Conservation (phyloP, 2,329 filamentous ascomycete species). For the Cytospora piceae region DNA sequence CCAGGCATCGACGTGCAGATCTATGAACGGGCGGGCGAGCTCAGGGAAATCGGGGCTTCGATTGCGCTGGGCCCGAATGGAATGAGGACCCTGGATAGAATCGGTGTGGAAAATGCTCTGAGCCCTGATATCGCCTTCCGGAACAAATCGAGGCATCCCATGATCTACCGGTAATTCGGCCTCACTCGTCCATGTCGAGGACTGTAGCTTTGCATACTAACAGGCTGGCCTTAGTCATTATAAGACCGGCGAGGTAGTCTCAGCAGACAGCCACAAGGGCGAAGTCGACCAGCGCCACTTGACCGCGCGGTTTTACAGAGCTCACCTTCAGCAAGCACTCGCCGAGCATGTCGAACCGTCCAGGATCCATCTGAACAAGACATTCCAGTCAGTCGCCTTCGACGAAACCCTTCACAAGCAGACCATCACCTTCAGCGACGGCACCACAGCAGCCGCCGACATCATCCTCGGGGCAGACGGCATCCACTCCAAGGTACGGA, state of each 20-base stretch:
- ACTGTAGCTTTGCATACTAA: background rate
- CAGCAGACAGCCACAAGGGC: slow-evolving; percentile 46
- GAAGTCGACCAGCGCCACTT: slow-evolving; percentile 43
- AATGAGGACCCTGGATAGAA: slow-evolving; percentile 53
- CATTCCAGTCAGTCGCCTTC: slow-evolving; percentile 42
- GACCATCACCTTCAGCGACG: slow-evolving; percentile 52
- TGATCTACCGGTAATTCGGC: slow-evolving; percentile 47
- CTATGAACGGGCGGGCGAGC: slow-evolving; percentile 52
- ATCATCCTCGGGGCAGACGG: slow-evolving; percentile 58
- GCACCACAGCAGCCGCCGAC: slow-evolving; percentile 47
- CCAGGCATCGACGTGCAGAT: slow-evolving; percentile 49
- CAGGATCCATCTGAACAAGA: slow-evolving; percentile 49
- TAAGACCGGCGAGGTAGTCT: slow-evolving; percentile 49
- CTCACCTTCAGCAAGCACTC: slow-evolving; percentile 54
- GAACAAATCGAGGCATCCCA: slow-evolving; percentile 46
- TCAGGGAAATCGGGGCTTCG: slow-evolving; percentile 52
- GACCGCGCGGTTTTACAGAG: slow-evolving; percentile 51
- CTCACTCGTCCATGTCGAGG: background rate
- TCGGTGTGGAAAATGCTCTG: slow-evolving; percentile 52
- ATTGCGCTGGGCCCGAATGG: slow-evolving; percentile 58
- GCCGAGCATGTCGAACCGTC: slow-evolving; percentile 48
- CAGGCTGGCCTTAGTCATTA: slow-evolving; percentile 39
- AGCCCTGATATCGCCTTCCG: slow-evolving; percentile 45
- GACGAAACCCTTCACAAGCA: slow-evolving; percentile 34
- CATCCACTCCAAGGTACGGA: slow-evolving; percentile 51